Evolutionary conservation across 2,329 filamentous ascomycete genomes (phyloP).

Genomic region (Nigrospora osmanthi): DNA sequence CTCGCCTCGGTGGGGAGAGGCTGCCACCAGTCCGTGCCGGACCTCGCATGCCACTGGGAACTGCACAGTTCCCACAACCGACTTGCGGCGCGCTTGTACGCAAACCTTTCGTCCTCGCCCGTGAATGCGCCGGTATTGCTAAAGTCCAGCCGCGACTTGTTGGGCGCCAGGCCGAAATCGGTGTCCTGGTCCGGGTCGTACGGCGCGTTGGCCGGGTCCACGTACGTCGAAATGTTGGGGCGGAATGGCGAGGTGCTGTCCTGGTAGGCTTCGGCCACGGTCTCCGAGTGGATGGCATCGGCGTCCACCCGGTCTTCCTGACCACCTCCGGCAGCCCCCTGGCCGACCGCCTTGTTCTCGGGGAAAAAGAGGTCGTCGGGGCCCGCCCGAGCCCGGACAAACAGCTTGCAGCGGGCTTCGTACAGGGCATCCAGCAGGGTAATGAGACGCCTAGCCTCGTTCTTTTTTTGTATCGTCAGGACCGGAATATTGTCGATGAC

Average conservation of each 20-base stretch:
- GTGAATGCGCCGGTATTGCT: conserved; percentile 61
- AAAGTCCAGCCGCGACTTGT: conserved; percentile 49
- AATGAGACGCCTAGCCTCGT: conserved; percentile 74
- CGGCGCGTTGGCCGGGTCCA: conserved; percentile 31
- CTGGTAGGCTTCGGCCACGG: conserved; percentile 68
- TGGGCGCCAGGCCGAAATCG: conserved; percentile 36
- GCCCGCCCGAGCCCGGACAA: conserved; percentile 58
- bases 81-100: conserved; percentile 68
- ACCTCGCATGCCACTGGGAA: conserved; percentile 59
- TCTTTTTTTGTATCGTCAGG: conserved; percentile 62
- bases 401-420: conserved; percentile 70
- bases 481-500: conserved; percentile 64
- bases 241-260: conserved; percentile 70
- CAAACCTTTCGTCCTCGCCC: conserved; percentile 75
- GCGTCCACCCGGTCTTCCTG: conserved; percentile 16
- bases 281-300: conserved; percentile 57
- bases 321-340: conserved; percentile 33
- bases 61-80: conserved; percentile 80
- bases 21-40: conserved; percentile 57
- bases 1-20: conserved; percentile 56
- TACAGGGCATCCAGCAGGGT: conserved; percentile 75
- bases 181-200: conserved; percentile 52
- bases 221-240: conserved; percentile 67
- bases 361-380: conserved; percentile 77
- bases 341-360: conserved; percentile 29